Percentiles rank a stretch among this genome's conserved stretches.
Conservation (phyloP, 345 rosid species). For the Cardamine occulta region DNA sequence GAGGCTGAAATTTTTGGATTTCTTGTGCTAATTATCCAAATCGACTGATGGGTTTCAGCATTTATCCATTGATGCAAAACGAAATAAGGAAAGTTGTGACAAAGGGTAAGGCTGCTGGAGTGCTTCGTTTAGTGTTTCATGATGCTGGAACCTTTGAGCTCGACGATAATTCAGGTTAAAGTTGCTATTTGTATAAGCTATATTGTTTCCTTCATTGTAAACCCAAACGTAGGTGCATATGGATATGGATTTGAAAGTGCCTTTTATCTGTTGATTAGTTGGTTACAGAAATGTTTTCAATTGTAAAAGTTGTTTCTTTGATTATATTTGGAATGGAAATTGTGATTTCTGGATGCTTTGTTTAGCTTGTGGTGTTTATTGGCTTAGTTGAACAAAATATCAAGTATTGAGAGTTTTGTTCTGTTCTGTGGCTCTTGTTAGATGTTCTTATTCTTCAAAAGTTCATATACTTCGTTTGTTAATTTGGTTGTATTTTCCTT, state of each 20-base stretch:
- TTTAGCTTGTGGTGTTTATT: conserved; percentile 6
- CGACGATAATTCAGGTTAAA: conserved; percentile 58
- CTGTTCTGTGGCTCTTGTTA: background rate
- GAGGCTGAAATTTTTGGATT: background rate
- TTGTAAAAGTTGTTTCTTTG: background rate
- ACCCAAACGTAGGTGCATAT: background rate
- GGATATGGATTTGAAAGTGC: background rate
- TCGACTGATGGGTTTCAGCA: conserved; percentile 14
- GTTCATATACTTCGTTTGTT: conserved; percentile 3
- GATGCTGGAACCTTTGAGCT: conserved; percentile 94
- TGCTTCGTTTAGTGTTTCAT: conserved; percentile 95
- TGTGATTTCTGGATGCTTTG: background rate
- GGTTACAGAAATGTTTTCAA: background rate
- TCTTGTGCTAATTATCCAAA: background rate
- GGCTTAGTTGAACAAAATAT: background rate
- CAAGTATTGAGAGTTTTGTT: background rate
- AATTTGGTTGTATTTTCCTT: background rate
- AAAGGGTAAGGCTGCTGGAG: conserved; percentile 92
- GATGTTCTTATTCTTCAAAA: background rate
- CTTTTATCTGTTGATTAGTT: conserved; percentile 1
- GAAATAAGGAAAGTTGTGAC: conserved; percentile 72
- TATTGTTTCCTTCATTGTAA: background rate
- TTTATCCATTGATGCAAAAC: conserved; percentile 49
- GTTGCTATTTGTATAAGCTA: background rate
- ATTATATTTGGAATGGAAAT: background rate